A percentile compares a stretch with the other conserved stretches of the same genome.
phyloP scores from a whole-genome alignment of 768 basidiomycete species.

The Mycena amicta region DNA sequence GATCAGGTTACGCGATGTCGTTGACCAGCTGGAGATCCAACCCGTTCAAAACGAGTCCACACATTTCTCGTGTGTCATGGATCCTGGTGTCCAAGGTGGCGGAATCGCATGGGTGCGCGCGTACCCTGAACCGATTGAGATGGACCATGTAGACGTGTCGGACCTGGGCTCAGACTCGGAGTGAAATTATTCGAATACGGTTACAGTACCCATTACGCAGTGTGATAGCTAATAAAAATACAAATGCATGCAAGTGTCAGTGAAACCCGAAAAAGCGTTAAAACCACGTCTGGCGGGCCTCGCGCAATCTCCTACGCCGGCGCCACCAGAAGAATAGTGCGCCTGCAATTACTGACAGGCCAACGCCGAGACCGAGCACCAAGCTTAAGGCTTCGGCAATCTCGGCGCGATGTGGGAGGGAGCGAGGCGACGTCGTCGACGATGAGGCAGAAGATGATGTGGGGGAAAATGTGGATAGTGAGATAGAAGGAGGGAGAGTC shows the following conservation, averaged over 20 bases:
- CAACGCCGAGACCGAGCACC: slow-evolving; percentile 32
- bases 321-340: slow-evolving; percentile 26
- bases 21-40: slow-evolving; percentile 33
- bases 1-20: slow-evolving; percentile 27
- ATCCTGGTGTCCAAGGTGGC: slow-evolving; percentile 36
- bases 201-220: neutral
- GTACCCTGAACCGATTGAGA: slow-evolving; percentile 26
- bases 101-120: slow-evolving; percentile 38
- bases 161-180: neutral
- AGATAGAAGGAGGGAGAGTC: slow-evolving; percentile 38
- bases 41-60: slow-evolving; percentile 39
- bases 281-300: slow-evolving; percentile 15
- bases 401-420: slow-evolving; percentile 16
- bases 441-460: slow-evolving; percentile 12
- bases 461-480: slow-evolving; percentile 36
- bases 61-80: slow-evolving; percentile 44
- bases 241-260: neutral
- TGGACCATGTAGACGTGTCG: slow-evolving; percentile 9
- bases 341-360: slow-evolving; percentile 28
- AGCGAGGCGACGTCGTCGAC: slow-evolving; percentile 13
- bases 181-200: too few relatives aligned
- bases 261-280: neutral
- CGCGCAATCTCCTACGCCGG: slow-evolving; percentile 25
- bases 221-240: neutral
- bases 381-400: slow-evolving; percentile 30